Base-by-base conservation (phyloP, 768 basidiomycete genomes). In the Pulveroboletus frians region DNA sequence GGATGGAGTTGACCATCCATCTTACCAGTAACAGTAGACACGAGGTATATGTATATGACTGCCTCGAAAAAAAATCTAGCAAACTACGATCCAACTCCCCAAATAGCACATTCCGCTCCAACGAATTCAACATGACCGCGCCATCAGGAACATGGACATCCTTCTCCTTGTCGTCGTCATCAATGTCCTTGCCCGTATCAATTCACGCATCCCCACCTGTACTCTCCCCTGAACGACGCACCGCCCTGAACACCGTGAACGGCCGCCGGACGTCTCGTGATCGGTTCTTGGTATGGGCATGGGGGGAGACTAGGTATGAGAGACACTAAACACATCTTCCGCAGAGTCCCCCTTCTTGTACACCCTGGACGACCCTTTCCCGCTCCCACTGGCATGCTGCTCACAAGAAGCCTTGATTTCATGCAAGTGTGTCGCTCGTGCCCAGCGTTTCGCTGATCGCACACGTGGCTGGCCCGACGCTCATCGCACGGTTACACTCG, bases 391-490 rank as follows among this genome's bases (percentile, higher is more conserved):
- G 2, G 51, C 57, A 1, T 50, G 41, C 36, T 54, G 43, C 40
- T 54, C 59, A 3, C 45, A 53, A 9, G 30, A 15, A 1, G 48
- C 38, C 46, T 71, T 75, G 49, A 85, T 78, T 58, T 84, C 81
- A 53, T 88, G 85, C 39, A 87, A 55, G 69, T 88, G 85, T 3
- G 85, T 80, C 0, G 72, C 83, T 32, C 81, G 71, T 17, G 84
- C 84, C 76, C 81, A 83, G 32, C 73, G 74, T 52, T 75, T 78
- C 15, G 77, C 75, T 0, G 73, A 73, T 46, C 76, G 58, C 4
- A 9, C 46, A 1, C 46, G 51, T 3, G 38, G 18, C 7, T 55
- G 55, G 1, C 56, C 43, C 5, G 63, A 53, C 4, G 52, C 0
- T 56, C 56, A 59, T 68, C n/a, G n/a, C n/a, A n/a, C n/a, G n/a